Percentiles rank a stretch among this genome's conserved stretches.
phyloP scores from a whole-genome alignment of 1,139 yeast genomes.

The Sugiyamaella novakii region DNA sequence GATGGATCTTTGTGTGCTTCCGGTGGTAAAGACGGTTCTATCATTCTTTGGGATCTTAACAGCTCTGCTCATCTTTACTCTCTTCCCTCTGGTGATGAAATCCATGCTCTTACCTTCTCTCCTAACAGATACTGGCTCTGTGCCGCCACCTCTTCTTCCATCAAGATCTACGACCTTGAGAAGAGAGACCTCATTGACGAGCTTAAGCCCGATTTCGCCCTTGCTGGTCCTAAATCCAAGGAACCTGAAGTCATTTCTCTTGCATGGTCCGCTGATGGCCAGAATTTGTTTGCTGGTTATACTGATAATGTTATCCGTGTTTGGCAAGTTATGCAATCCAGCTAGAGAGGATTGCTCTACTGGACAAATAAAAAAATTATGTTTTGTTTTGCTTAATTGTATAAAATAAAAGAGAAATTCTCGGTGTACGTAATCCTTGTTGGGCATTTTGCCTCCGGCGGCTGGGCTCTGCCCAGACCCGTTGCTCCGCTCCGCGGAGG shows the following conservation, averaged over 20 bases:
- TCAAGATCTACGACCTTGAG: slow-evolving; percentile 98
- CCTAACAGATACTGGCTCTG: slow-evolving; percentile 99
- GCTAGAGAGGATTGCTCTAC: slow-evolving; percentile 40
- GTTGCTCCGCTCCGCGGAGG: slow-evolving; percentile 4
- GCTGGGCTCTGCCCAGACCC: slow-evolving; percentile 11
- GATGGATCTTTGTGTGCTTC: slow-evolving; percentile 99
- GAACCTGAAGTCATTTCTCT: slow-evolving; percentile 98
- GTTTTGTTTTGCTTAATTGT: slow-evolving; percentile 20
- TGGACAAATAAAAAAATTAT: slow-evolving; percentile 18
- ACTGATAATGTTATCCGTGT: slow-evolving; percentile 99
- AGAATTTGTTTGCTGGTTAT: slow-evolving; percentile 99
- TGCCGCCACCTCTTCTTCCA: slow-evolving; percentile 98
- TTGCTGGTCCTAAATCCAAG: slow-evolving; percentile 80
- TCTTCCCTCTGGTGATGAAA: slow-evolving; percentile 94
- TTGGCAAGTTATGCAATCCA: slow-evolving; percentile 99
- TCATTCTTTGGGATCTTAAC: slow-evolving; percentile 98
- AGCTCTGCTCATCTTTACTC: slow-evolving; percentile 89
- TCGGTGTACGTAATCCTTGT: too few relatives aligned
- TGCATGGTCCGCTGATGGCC: slow-evolving; percentile 99
- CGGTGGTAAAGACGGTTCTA: slow-evolving; percentile 99
- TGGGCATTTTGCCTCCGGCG: slow-evolving; percentile 8
- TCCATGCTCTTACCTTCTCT: slow-evolving; percentile 98
- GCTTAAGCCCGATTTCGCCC: slow-evolving; percentile 97
- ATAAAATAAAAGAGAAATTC: slow-evolving; percentile 18
- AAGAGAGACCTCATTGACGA: slow-evolving; percentile 95